Percentiles rank a stretch among this genome's conserved stretches.
Evolutionary conservation across 2,329 filamentous ascomycete genomes (phyloP).

Genomic region (Metarhizium anisopliae): DNA sequence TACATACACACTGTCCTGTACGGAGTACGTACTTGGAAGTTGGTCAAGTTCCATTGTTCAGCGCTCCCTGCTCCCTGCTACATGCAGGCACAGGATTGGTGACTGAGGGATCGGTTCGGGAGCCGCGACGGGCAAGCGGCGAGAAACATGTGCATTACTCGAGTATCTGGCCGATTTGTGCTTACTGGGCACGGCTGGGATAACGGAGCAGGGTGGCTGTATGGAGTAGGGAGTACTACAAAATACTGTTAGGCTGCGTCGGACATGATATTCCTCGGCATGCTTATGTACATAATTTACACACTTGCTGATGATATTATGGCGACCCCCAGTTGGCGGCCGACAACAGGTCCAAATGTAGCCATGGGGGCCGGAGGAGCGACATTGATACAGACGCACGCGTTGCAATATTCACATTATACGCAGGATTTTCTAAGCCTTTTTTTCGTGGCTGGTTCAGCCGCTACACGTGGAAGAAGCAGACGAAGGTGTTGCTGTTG

Average conservation of each 20-base stretch:
- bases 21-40: too few relatives aligned
- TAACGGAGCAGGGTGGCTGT: neutral
- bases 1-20: too few relatives aligned
- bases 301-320: neutral
- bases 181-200: neutral
- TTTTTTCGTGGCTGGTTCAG: too few relatives aligned
- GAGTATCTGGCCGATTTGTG: neutral
- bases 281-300: neutral
- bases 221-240: neutral
- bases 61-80: neutral
- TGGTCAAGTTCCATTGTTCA: neutral
- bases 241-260: too few relatives aligned
- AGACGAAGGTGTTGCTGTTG: too few relatives aligned
- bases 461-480: too few relatives aligned
- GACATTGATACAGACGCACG: too few relatives aligned
- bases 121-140: neutral
- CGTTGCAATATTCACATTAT: too few relatives aligned
- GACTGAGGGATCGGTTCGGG: neutral
- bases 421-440: neutral
- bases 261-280: neutral
- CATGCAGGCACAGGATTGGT: slow-evolving; percentile 5
- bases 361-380: too few relatives aligned
- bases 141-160: neutral
- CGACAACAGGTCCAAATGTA: too few relatives aligned
- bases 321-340: too few relatives aligned